Percentiles rank a stretch among this genome's conserved stretches.
Conservation (phyloP, 2,329 filamentous ascomycete genomes). For the Colletotrichum incanum region DNA sequence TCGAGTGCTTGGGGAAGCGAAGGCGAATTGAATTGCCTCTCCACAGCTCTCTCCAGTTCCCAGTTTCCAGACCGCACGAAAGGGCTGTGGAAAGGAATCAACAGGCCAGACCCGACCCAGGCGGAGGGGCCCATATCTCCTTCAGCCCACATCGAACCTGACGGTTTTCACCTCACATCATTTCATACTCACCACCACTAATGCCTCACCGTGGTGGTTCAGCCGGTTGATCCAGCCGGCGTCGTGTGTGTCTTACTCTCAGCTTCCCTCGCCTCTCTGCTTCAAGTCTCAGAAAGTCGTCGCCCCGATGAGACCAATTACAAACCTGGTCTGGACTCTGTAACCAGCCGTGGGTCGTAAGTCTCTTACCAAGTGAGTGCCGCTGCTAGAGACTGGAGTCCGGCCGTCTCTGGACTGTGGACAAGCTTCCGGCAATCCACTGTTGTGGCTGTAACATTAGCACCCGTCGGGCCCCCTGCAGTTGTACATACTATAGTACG, state of each 20-base stretch:
- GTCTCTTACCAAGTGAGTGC: slow-evolving; percentile 2
- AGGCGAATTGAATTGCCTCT: slow-evolving; percentile 7
- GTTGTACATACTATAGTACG: neutral
- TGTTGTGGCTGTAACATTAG: slow-evolving; percentile 29
- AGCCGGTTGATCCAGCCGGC: neutral
- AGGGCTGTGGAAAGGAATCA: slow-evolving; percentile 8
- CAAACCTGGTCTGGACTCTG: slow-evolving; percentile 22
- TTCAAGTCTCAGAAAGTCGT: slow-evolving; percentile 2
- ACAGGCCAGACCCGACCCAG: slow-evolving; percentile 27
- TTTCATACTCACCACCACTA: neutral
- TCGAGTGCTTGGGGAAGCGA: slow-evolving; percentile 39
- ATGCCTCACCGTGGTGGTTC: neutral
- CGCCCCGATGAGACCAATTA: slow-evolving; percentile 12
- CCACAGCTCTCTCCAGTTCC: slow-evolving; percentile 32
- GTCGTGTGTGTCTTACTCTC: neutral
- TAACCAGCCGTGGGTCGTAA: slow-evolving; percentile 32
- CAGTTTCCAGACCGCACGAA: slow-evolving; percentile 21
- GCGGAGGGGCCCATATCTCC: neutral
- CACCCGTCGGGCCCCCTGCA: slow-evolving; percentile 15
- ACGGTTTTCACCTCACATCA: neutral
- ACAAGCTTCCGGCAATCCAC: slow-evolving; percentile 35
- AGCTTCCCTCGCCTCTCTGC: neutral
- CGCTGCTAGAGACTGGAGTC: slow-evolving; percentile 9
- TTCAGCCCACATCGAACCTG: slow-evolving; percentile 4
- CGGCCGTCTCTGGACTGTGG: slow-evolving; percentile 8